These are phyloP conservation scores for Pestalotiopsis sp. DNA, from an alignment of 2,329 filamentous ascomycete species.

Conservation along the genomic window DNA sequence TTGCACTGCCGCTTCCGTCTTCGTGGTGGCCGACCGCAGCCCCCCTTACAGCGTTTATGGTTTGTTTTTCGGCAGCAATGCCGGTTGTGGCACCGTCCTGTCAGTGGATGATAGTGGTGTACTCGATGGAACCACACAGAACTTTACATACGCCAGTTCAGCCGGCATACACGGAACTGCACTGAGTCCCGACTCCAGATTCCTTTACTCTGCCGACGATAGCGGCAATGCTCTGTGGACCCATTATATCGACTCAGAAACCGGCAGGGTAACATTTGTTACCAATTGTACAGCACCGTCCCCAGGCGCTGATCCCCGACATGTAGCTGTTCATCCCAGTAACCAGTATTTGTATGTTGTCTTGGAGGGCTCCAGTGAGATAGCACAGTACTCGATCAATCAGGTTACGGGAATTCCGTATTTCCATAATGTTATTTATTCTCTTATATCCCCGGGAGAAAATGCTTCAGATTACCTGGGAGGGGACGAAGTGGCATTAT, in stretches of 20 bases:
- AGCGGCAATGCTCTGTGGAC: not conserved
- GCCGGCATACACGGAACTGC: not conserved
- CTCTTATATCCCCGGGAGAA: not conserved
- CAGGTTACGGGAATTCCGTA: not conserved
- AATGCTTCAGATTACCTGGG: slow-evolving; percentile 11
- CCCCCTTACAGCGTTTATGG: slow-evolving; percentile 31
- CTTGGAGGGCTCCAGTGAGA: not conserved
- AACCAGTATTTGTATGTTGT: not conserved
- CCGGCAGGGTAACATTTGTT: not conserved
- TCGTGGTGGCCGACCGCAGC: slow-evolving; percentile 22
- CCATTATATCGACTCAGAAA: not conserved
- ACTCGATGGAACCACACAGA: slow-evolving; percentile 22
- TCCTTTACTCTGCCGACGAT: not conserved
- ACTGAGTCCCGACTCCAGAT: not conserved
- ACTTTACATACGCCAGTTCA: not conserved
- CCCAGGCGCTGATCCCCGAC: not conserved
- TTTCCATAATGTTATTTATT: not conserved
- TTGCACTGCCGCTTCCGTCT: slow-evolving; percentile 27
- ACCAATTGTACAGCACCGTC: not conserved
- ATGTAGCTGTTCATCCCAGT: not conserved
- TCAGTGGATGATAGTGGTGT: slow-evolving; percentile 43
- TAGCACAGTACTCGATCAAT: not conserved
- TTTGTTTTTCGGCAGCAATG: slow-evolving; percentile 27
- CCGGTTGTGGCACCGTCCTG: slow-evolving; percentile 35
- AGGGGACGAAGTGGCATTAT: slow-evolving; percentile 34